Percentiles rank a stretch among this genome's conserved stretches.
phyloP scores from a whole-genome alignment of 75 land plant species.

The Isoetes taiwanensis region DNA sequence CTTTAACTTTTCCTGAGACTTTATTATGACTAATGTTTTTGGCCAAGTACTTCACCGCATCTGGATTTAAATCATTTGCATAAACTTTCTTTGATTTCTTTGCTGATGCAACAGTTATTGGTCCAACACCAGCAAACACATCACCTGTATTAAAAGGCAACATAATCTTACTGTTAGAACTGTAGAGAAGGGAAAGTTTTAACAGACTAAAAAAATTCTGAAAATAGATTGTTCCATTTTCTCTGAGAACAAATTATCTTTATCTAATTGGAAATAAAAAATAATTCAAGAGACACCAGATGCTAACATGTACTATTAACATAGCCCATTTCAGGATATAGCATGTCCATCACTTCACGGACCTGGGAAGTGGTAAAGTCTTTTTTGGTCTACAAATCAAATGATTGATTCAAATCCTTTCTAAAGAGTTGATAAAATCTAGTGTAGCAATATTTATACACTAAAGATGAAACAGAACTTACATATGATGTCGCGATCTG shows the following conservation, averaged over 20 bases:
- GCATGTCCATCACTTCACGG: no score
- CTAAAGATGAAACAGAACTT: slow-evolving; percentile 16
- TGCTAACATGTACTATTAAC: no score
- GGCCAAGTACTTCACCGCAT: slow-evolving; percentile 59
- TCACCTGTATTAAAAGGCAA: slow-evolving; percentile 82
- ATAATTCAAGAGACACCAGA: no score
- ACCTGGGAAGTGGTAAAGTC: no score
- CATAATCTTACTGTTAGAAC: no score
- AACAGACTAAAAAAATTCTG: no score
- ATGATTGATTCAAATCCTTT: neutral
- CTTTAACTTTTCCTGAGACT: slow-evolving; percentile 67
- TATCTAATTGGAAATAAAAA: no score
- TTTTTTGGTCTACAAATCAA: neutral
- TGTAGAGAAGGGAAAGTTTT: no score
- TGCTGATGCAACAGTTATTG: slow-evolving; percentile 66
- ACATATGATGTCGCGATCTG: slow-evolving; percentile 59
- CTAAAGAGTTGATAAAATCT: neutral
- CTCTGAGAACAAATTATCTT: no score
- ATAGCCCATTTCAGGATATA: no score
- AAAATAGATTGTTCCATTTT: no score
- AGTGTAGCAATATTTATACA: neutral
- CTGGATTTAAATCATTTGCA: slow-evolving; percentile 86
- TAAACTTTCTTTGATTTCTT: slow-evolving; percentile 72
- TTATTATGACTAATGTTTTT: slow-evolving; percentile 57
- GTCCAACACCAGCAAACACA: slow-evolving; percentile 84